Conservation (phyloP, 106 monocot genomes). For the Hemerocallis citrina region DNA sequence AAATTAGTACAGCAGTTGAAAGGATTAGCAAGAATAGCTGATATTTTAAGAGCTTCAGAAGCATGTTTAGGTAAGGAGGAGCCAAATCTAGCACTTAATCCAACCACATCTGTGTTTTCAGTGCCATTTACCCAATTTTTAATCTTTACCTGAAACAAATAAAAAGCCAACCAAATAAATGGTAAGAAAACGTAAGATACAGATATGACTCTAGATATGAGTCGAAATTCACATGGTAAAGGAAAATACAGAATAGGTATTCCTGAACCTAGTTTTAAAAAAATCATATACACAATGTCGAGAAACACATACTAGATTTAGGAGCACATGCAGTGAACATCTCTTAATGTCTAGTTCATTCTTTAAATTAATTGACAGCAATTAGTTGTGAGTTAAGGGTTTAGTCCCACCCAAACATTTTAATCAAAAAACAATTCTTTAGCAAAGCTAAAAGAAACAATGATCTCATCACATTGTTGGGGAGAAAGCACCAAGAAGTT, state of each 20-base stretch:
- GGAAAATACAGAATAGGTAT: neutral
- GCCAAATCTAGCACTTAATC: constrained; percentile 91
- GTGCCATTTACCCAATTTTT: constrained; percentile 78
- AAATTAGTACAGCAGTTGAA: constrained; percentile 66
- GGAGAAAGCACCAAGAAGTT: no score
- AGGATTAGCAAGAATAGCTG: constrained; percentile 70
- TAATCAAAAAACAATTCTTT: no score
- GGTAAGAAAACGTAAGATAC: neutral
- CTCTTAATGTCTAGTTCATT: no score
- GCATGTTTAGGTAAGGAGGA: constrained; percentile 42
- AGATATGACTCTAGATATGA: neutral
- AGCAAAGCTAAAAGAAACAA: no score
- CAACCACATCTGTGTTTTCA: constrained; percentile 44
- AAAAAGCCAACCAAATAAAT: neutral
- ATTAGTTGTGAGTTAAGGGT: no score
- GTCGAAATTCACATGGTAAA: neutral
- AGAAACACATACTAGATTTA: no score
- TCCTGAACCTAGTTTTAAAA: neutral
- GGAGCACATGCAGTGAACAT: no score
- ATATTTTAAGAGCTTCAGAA: constrained; percentile 46
- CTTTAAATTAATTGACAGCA: no score
- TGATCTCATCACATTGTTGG: no score
- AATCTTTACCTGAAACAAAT: constrained; percentile 67
- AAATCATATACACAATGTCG: neutral
- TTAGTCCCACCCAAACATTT: no score